Evolutionary conservation across 768 basidiomycete genomes (phyloP).

Genomic region (Cyathus striatus): DNA sequence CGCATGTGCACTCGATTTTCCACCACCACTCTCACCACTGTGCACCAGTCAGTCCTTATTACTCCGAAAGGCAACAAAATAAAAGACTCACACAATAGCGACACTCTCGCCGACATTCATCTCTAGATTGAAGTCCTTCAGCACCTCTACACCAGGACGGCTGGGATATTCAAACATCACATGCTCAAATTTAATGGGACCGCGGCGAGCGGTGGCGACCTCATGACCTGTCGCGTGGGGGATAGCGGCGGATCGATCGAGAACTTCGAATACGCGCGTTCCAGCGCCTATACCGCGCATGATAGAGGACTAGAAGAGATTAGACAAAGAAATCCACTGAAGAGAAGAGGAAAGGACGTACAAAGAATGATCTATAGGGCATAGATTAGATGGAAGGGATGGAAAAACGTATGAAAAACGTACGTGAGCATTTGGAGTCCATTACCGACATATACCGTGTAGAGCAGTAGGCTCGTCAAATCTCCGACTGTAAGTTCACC

Average conservation of each 20-base stretch:
- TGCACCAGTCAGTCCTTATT: not conserved
- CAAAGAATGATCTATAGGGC: not conserved
- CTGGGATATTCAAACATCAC: constrained; percentile 89
- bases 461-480: constrained; percentile 82
- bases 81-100: constrained; percentile 77
- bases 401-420: constrained; percentile 15
- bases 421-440: constrained; percentile 79
- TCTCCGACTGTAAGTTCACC: constrained; percentile 91
- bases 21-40: constrained; percentile 90
- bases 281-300: constrained; percentile 98
- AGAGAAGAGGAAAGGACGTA: constrained; percentile 8
- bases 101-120: constrained; percentile 83
- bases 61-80: not conserved
- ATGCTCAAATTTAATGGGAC: constrained; percentile 74
- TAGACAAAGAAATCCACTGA: constrained; percentile 3
- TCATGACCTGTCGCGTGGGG: constrained; percentile 56
- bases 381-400: constrained; percentile 4
- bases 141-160: constrained; percentile 71
- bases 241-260: constrained; percentile 77
- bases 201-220: constrained; percentile 53
- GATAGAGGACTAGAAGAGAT: constrained; percentile 62
- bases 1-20: constrained; percentile 90
- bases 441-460: constrained; percentile 85
- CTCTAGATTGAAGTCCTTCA: constrained; percentile 80
- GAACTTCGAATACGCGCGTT: constrained; percentile 87